phyloP scores from a whole-genome alignment of 179 eudicot species.

The Pouteria campechiana region DNA sequence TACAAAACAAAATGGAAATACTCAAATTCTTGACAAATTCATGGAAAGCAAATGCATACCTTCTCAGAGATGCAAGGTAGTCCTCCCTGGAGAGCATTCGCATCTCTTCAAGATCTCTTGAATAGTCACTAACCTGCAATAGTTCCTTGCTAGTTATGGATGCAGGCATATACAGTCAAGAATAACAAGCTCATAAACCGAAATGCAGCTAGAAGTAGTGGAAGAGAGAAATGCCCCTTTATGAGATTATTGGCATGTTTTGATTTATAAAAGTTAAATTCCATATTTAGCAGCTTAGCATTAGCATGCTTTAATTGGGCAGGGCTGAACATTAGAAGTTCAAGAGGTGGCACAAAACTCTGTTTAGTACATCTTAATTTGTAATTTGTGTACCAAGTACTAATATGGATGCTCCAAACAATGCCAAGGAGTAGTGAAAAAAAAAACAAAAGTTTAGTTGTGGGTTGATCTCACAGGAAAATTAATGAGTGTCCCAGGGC shows the following conservation, averaged over 20 bases:
- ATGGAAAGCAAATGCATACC: slow-evolving; percentile 25
- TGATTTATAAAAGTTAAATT: no score
- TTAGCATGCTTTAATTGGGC: neutral
- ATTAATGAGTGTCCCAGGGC: slow-evolving; percentile 97
- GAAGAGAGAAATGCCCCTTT: no score
- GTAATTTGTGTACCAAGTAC: neutral
- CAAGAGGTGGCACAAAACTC: neutral
- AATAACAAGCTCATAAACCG: no score
- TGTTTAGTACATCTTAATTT: neutral
- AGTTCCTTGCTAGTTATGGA: no score
- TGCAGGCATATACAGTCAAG: no score
- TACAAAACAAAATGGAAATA: slow-evolving; percentile 8
- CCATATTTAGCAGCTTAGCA: no score
- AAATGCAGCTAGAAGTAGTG: no score
- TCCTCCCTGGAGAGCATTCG: slow-evolving; percentile 94
- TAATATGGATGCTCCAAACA: no score
- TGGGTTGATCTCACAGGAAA: slow-evolving; percentile 73
- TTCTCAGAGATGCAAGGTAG: slow-evolving; percentile 88
- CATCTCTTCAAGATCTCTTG: slow-evolving; percentile 97
- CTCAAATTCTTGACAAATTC: neutral
- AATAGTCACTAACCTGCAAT: slow-evolving; percentile 81
- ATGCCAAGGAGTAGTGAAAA: no score
- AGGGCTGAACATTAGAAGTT: no score
- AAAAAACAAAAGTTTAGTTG: neutral
- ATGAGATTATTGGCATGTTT: no score